Evolutionary conservation across 371 early-diverging fungal species (phyloP).

Genomic region (Mortierella sp.): DNA sequence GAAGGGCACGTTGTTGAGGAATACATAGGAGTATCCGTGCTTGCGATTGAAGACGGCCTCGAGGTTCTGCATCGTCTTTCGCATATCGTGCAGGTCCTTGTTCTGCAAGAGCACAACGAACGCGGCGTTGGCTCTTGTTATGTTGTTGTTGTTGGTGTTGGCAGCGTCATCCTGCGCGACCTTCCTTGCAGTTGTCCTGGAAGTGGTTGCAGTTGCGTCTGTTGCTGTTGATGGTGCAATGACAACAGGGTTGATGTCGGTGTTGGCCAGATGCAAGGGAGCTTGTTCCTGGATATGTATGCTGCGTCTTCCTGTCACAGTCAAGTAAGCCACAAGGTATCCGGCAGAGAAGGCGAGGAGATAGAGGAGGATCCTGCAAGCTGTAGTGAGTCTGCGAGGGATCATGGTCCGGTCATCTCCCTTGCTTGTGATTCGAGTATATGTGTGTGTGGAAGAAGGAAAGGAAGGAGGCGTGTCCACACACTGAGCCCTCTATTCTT

Average conservation of each 20-base stretch:
- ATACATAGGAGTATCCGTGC: slow-evolving; percentile 93
- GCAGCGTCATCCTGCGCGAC: background rate
- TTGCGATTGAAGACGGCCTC: slow-evolving; percentile 89
- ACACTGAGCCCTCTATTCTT: no score
- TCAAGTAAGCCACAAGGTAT: background rate
- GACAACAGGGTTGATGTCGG: background rate
- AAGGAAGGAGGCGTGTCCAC: background rate
- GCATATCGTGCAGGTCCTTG: slow-evolving; percentile 80
- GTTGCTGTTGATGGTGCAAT: background rate
- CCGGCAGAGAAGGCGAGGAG: background rate
- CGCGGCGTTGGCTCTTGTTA: slow-evolving; percentile 36
- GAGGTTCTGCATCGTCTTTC: slow-evolving; percentile 78
- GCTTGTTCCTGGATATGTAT: background rate
- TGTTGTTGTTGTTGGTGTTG: background rate
- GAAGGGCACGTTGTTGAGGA: slow-evolving; percentile 89
- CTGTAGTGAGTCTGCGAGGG: background rate
- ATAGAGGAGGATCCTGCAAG: background rate
- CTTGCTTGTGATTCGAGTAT: no score
- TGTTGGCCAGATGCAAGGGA: background rate
- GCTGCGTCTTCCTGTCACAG: background rate
- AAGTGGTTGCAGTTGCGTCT: background rate
- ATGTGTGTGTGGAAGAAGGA: no score
- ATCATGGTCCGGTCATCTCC: background rate
- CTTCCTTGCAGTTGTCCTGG: background rate
- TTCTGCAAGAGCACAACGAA: slow-evolving; percentile 83